These are phyloP conservation scores for Thyridium curvatum DNA, from an alignment of 2,329 filamentous ascomycete species.

Conservation along the genomic window DNA sequence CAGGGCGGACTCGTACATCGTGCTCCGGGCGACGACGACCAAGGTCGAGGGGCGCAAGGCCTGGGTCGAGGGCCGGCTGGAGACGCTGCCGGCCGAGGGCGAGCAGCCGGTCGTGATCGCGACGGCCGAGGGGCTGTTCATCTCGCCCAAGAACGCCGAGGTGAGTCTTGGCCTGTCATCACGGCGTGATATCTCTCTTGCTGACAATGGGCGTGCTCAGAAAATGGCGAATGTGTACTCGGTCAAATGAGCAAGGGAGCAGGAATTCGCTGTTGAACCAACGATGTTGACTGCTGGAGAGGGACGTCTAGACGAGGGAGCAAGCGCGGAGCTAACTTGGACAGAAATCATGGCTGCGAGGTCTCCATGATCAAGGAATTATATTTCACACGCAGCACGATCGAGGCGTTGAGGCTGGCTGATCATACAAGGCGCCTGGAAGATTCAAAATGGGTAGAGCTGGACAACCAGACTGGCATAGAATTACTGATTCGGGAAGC, in stretches of 20 bases:
- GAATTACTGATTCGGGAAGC: too few relatives aligned
- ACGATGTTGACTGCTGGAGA: too few relatives aligned
- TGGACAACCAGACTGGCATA: too few relatives aligned
- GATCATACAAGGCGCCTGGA: too few relatives aligned
- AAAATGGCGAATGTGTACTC: conserved; percentile 29
- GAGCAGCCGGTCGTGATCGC: conserved; percentile 63
- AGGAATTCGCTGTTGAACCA: background rate
- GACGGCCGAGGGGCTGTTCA: conserved; percentile 79
- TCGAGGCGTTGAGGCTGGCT: too few relatives aligned
- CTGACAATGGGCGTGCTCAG: conserved; percentile 9
- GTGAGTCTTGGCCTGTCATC: conserved; percentile 38
- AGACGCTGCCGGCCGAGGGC: conserved; percentile 63
- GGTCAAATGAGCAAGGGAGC: conserved; percentile 12
- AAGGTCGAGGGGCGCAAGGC: conserved; percentile 91
- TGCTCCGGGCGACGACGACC: conserved; percentile 71
- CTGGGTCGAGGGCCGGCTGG: conserved; percentile 84
- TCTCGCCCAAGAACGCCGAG: conserved; percentile 79
- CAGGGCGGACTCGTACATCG: conserved; percentile 67
- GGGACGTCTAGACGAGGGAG: too few relatives aligned
- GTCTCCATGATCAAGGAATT: too few relatives aligned
- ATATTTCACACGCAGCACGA: too few relatives aligned
- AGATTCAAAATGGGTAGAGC: too few relatives aligned
- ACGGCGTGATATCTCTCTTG: background rate
- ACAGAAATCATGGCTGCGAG: too few relatives aligned
- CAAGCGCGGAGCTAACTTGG: too few relatives aligned